A percentile compares a stretch with the other conserved stretches of the same genome.
phyloP scores from a whole-genome alignment of 306 rosid genomes.

The Cucumis cinereus region DNA sequence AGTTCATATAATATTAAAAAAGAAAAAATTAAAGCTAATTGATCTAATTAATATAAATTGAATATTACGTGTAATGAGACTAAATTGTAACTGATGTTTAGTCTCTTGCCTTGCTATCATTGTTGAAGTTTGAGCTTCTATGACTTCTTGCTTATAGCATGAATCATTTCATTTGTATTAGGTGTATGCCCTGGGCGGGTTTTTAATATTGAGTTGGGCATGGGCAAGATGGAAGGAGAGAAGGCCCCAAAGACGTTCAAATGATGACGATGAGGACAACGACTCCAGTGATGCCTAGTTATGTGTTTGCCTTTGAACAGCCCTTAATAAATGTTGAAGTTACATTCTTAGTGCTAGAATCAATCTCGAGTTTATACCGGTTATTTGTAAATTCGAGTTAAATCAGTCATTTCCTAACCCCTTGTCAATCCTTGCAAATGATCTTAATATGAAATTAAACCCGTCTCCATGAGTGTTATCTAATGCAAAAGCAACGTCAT shows the following conservation, averaged over 20 bases:
- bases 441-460: not conserved
- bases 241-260: conserved; percentile 32
- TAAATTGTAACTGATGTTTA: not conserved
- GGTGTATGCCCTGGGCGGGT: conserved; percentile 69
- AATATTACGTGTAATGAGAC: too few relatives aligned
- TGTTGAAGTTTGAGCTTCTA: not conserved
- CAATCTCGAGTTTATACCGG: not conserved
- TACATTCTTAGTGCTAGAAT: not conserved
- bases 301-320: not conserved
- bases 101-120: not conserved
- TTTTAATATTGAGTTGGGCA: conserved; percentile 52
- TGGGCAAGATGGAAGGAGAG: conserved; percentile 90
- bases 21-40: too few relatives aligned
- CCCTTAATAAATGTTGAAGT: not conserved
- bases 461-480: not conserved
- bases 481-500: not conserved
- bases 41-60: too few relatives aligned
- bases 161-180: conserved; percentile 12
- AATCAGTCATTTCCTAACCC: not conserved
- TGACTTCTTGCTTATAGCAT: not conserved
- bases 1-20: too few relatives aligned
- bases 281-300: not conserved
- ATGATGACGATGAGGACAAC: conserved; percentile 15
- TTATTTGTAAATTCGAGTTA: not conserved
- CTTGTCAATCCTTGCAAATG: not conserved